Evolutionary conservation across 2,329 filamentous ascomycete species (phyloP).

Genomic region (Xylaria sp.): DNA sequence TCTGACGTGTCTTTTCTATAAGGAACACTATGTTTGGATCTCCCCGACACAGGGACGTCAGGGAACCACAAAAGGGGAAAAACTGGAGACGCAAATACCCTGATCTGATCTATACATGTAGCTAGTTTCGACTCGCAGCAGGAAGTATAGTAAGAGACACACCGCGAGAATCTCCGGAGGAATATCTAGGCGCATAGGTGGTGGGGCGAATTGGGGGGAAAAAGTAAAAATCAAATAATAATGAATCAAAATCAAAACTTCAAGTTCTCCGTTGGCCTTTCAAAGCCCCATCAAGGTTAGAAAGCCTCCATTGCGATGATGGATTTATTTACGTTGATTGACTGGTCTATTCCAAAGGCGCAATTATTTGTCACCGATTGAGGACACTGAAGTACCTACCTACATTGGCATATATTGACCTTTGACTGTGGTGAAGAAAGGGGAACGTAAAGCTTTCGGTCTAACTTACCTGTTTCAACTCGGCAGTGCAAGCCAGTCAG

Average conservation of each 20-base stretch:
- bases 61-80: slow-evolving; percentile 13
- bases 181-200: neutral
- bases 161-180: neutral
- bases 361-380: no score
- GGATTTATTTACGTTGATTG: no score
- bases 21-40: slow-evolving; percentile 13
- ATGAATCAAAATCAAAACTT: neutral
- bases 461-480: neutral
- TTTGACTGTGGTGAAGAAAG: no score
- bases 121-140: neutral
- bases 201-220: neutral
- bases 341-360: no score
- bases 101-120: slow-evolving; percentile 11
- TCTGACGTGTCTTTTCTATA: slow-evolving; percentile 2
- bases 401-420: no score
- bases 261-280: neutral
- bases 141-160: neutral
- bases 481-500: neutral
- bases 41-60: neutral
- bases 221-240: neutral
- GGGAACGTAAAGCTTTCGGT: neutral
- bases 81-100: slow-evolving; percentile 3
- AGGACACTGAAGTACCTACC: no score
- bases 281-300: neutral
- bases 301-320: no score